These are phyloP conservation scores for Metschnikowia noctiluminum DNA, from an alignment of 805 yeast species.

Conservation along the genomic window DNA sequence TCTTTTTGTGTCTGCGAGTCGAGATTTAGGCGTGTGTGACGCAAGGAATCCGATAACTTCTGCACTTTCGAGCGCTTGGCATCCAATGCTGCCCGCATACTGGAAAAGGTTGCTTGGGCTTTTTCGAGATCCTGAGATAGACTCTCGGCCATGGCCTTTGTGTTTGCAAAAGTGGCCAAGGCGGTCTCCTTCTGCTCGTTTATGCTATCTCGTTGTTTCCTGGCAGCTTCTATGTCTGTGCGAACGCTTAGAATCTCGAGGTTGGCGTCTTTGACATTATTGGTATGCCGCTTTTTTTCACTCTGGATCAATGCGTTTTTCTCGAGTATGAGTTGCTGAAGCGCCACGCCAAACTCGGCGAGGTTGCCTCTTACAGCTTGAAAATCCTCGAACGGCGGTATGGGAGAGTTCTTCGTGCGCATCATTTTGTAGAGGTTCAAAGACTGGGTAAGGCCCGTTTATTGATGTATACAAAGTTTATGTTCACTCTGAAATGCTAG, in stretches of 20 bases:
- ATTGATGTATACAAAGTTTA: no score
- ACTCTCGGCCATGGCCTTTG: constrained; percentile 33
- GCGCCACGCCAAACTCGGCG: constrained; percentile 35
- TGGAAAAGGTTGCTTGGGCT: constrained; percentile 26
- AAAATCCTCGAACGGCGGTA: constrained; percentile 29
- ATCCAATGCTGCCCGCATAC: constrained; percentile 26
- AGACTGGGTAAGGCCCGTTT: no score
- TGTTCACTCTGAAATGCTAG: no score
- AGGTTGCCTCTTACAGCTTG: constrained; percentile 35
- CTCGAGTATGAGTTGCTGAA: constrained; percentile 32
- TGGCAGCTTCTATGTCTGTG: constrained; percentile 22
- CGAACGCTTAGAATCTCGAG: no score
- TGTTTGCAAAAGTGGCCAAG: constrained; percentile 24
- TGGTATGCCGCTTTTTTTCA: constrained; percentile 32
- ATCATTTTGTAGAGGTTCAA: no score
- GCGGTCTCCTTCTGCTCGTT: constrained; percentile 25
- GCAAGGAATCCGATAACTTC: constrained; percentile 28
- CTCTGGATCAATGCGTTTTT: constrained; percentile 31
- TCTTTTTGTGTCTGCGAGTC: constrained; percentile 45
- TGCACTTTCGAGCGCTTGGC: constrained; percentile 31
- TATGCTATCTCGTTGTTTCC: constrained; percentile 25
- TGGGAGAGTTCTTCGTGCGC: not conserved
- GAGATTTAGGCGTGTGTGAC: constrained; percentile 31
- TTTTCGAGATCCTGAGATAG: constrained; percentile 33
- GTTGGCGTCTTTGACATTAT: constrained; percentile 26